These are phyloP conservation scores for Mucuna pruriens DNA, from an alignment of 306 rosid species.

Conservation along the genomic window DNA sequence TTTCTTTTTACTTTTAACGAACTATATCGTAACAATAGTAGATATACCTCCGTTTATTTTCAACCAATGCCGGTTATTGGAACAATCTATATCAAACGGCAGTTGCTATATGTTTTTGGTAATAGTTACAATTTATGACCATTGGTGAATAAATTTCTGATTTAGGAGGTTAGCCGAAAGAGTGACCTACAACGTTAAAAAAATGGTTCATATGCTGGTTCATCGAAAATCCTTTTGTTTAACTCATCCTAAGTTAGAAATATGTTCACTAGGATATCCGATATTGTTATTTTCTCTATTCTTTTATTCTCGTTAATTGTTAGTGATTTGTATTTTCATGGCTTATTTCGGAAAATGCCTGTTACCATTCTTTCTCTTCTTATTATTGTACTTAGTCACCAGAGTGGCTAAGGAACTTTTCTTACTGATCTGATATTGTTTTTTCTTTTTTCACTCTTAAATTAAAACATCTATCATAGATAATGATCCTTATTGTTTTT, in stretches of 20 bases:
- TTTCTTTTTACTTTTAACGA: conserved; percentile 11
- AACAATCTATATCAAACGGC: neutral
- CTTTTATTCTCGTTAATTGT: conserved; percentile 1
- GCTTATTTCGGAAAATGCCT: conserved; percentile 4
- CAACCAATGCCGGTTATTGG: neutral
- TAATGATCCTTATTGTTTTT: neutral
- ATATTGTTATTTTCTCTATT: neutral
- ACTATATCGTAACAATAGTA: neutral
- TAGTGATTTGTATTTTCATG: conserved; percentile 6
- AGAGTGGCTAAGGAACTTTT: conserved; percentile 1
- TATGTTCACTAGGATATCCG: conserved; percentile 11
- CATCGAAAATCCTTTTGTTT: neutral
- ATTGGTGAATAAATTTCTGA: neutral
- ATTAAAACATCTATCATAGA: neutral
- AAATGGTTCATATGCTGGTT: neutral
- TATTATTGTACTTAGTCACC: neutral
- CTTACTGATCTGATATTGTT: conserved; percentile 5
- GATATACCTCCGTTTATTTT: neutral
- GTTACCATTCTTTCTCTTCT: neutral
- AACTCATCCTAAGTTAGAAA: conserved; percentile 5
- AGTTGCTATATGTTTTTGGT: conserved; percentile 4
- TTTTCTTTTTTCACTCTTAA: neutral
- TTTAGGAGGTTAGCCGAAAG: conserved; percentile 28
- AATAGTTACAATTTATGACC: neutral
- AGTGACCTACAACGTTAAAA: neutral